Base-by-base conservation (phyloP, 2,329 filamentous ascomycete species). In the Corynespora cassiicola region DNA sequence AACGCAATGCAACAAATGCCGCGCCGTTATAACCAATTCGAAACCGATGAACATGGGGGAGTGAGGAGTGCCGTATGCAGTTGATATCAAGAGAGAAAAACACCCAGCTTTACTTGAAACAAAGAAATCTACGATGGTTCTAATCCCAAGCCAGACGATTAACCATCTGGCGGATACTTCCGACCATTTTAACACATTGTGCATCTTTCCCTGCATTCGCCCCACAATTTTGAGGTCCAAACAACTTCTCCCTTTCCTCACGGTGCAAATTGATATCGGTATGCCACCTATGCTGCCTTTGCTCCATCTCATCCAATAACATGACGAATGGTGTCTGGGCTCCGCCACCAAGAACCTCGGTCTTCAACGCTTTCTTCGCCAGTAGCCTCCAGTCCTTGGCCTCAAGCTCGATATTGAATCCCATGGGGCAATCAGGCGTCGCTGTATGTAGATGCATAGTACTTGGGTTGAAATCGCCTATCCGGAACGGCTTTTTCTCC, bases 271-370 rank as follows among this genome's bases (percentile, higher is more conserved):
- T 19, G 12, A 17, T 14, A 10, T 57, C 42, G 1, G 11, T 42
- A 52, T 76, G 73, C 73, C 73, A 76, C 15, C 28, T 57, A 19
- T 55, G 19, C 50, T 77, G 75, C 42, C 75, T 56, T 17, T 63
- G 40, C 47, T 74, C 68, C 50, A 73, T 64, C 36, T 66, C 58
- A 16, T 65, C 52, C 4, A 73, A 41, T 12, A 76, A 37, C 2
- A 52, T 55, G 29, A 63, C 41, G 7, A 77, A 46, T 10, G 63
- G 53, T 16, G 21, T 39, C 7, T 44, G 42, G 31, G 68, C 50
- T 7, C 63, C 57, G 2, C 59, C 65, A 1, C 73, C 74, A 6
- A 69, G 28, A 1, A 78, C 55, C 49, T 75, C 73, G 1, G 65
- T 67, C 36, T 60, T 68, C 16, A 78, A 59, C n/a, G 72, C 72